Conservation (phyloP, 176 grass and related monocot genomes). For the Musa beccarii region DNA sequence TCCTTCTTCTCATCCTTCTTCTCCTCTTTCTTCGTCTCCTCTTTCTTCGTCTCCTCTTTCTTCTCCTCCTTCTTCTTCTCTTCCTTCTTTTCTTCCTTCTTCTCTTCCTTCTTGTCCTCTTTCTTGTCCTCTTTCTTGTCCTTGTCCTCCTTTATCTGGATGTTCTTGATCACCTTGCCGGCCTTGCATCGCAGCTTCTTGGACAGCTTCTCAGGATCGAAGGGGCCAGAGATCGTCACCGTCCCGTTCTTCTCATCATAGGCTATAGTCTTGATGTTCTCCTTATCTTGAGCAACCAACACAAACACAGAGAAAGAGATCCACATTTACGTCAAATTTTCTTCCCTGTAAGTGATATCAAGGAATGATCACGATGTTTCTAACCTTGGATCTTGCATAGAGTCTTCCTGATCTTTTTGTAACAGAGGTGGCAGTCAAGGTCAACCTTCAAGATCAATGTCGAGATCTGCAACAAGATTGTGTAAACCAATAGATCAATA, state of each 20-base stretch:
- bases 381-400: conserved; percentile 78
- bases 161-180: conserved; percentile 65
- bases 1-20: conserved; percentile 6
- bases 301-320: neutral
- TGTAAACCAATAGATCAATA: neutral
- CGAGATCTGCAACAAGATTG: conserved; percentile 33
- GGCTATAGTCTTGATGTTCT: conserved; percentile 40
- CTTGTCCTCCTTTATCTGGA: conserved; percentile 34
- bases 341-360: too few species aligned
- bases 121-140: conserved; percentile 23
- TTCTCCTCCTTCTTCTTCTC: conserved; percentile 35
- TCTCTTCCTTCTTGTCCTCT: neutral
- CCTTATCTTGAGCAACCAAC: conserved; percentile 30
- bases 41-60: conserved; percentile 13
- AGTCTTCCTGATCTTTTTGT: conserved; percentile 83
- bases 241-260: conserved; percentile 64
- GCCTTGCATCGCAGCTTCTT: conserved; percentile 42
- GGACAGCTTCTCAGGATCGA: conserved; percentile 48
- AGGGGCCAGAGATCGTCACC: conserved; percentile 56
- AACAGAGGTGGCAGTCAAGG: conserved; percentile 58
- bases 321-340: neutral
- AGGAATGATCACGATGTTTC: too few species aligned
- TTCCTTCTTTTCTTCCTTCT: neutral
- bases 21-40: conserved; percentile 20
- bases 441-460: conserved; percentile 54